Conservation (phyloP, 306 rosid species). For the Prunus kanzakura region DNA sequence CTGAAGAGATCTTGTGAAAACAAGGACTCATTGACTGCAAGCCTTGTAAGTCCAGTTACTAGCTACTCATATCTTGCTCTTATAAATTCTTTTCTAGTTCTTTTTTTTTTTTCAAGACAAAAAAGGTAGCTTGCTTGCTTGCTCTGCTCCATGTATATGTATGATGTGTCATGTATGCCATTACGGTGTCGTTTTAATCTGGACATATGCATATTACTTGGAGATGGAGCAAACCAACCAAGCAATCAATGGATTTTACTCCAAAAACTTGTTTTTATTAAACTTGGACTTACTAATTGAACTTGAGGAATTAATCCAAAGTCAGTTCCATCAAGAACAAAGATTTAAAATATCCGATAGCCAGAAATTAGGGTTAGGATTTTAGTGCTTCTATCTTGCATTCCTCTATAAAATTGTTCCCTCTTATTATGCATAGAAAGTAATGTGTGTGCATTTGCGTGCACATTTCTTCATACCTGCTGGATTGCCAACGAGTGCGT, state of each 20-base stretch:
- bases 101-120: background rate
- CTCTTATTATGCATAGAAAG: too few species aligned
- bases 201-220: too few species aligned
- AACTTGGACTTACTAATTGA: background rate
- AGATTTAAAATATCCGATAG: background rate
- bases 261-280: too few species aligned
- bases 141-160: background rate
- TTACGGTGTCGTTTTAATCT: too few species aligned
- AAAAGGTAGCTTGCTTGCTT: background rate
- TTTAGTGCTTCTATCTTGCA: too few species aligned
- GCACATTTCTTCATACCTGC: too few species aligned
- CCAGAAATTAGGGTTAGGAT: background rate
- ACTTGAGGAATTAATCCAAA: background rate
- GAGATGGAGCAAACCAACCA: too few species aligned
- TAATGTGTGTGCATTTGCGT: too few species aligned
- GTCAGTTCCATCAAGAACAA: background rate
- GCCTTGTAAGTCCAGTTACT: conserved; percentile 53
- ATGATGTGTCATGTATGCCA: background rate
- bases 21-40: conserved; percentile 45
- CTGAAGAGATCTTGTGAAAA: conserved; percentile 48
- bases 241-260: too few species aligned
- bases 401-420: too few species aligned
- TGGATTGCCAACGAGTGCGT: too few species aligned
- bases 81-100: background rate
- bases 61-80: background rate